Evolutionary conservation across 306 rosid genomes (phyloP).

Genomic region (Astragalus membranaceus): DNA sequence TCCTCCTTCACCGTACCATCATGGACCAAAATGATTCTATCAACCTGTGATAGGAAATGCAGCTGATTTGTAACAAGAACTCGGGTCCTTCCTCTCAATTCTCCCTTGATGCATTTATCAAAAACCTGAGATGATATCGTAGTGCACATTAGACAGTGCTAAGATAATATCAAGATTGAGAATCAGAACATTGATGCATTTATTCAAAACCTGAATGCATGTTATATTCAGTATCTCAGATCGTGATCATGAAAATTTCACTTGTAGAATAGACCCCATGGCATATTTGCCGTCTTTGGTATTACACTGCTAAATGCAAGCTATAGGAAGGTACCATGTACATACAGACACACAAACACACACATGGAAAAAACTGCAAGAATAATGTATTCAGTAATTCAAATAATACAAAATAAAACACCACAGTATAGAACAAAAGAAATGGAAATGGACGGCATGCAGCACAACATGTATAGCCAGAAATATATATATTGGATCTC

Average conservation of each 20-base stretch:
- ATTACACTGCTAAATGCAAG: not conserved
- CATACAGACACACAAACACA: not conserved
- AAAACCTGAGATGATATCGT: slow-evolving; percentile 50
- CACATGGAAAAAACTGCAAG: not conserved
- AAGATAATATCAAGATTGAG: slow-evolving; percentile 8
- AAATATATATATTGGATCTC: not conserved
- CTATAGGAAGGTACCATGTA: not conserved
- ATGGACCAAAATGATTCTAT: slow-evolving; percentile 64
- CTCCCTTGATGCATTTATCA: slow-evolving; percentile 81
- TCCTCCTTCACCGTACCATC: slow-evolving; percentile 72
- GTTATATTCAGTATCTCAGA: not conserved
- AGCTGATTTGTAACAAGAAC: slow-evolving; percentile 97
- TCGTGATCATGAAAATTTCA: not conserved
- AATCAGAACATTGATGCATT: not conserved
- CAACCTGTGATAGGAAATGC: slow-evolving; percentile 91
- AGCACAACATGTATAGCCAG: not conserved
- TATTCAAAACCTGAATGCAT: not conserved
- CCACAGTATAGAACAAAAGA: not conserved
- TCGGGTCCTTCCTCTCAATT: slow-evolving; percentile 77
- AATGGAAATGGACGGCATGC: not conserved
- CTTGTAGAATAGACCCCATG: not conserved
- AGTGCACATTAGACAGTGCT: not conserved
- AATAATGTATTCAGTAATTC: not conserved
- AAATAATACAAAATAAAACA: not conserved
- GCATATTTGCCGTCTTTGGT: not conserved